Evolutionary conservation across 192 early-diverging fungal genomes (phyloP).

Genomic region (Podila verticillata): DNA sequence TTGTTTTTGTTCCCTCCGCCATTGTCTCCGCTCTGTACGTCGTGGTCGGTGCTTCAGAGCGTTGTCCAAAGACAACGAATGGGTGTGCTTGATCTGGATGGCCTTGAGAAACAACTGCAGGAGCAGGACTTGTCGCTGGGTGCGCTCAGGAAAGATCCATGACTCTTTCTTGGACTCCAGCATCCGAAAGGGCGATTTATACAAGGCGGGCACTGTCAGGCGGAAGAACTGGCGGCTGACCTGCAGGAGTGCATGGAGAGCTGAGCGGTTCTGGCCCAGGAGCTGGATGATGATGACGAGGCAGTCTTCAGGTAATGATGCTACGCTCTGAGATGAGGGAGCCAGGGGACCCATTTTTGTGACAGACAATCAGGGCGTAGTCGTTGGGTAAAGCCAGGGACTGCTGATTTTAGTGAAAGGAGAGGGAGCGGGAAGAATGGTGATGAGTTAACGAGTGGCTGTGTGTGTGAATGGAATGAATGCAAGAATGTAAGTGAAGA

Average conservation of each 20-base stretch:
- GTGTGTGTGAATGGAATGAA: too few relatives aligned
- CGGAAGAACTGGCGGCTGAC: constrained; percentile 39
- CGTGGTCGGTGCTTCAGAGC: too few relatives aligned
- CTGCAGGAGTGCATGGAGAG: constrained; percentile 27
- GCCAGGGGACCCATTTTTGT: too few relatives aligned
- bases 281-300: constrained; percentile 22
- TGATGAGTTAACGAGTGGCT: too few relatives aligned
- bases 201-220: constrained; percentile 17
- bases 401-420: too few relatives aligned
- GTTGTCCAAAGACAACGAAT: neutral
- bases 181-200: constrained; percentile 36
- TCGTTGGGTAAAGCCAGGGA: too few relatives aligned
- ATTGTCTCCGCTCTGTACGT: neutral
- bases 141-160: constrained; percentile 26
- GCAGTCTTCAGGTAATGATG: constrained; percentile 27
- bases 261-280: constrained; percentile 15
- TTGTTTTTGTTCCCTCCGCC: neutral
- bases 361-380: too few relatives aligned
- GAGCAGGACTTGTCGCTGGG: constrained; percentile 29
- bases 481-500: too few relatives aligned
- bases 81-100: constrained; percentile 19
- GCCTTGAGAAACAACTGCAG: constrained; percentile 26
- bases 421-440: too few relatives aligned
- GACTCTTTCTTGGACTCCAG: constrained; percentile 26
- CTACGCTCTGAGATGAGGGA: too few relatives aligned